A percentile compares a stretch with the other conserved stretches of the same genome.
Evolutionary conservation across 176 grass and related monocot genomes (phyloP).

Genomic region (Rhipidocladum racemiflorum): DNA sequence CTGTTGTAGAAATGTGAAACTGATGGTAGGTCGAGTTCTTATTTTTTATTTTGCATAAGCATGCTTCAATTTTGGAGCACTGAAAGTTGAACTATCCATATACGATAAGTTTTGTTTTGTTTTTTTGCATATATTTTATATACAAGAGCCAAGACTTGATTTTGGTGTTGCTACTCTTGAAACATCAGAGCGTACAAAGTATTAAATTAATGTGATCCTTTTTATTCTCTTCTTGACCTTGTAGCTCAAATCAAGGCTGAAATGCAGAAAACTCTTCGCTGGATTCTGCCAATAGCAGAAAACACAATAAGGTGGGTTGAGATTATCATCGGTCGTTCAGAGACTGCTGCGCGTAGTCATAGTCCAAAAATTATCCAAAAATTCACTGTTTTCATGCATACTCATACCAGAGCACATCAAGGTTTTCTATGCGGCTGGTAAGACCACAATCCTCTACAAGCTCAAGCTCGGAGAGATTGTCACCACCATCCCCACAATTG

Average conservation of each 20-base stretch:
- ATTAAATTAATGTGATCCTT: not conserved
- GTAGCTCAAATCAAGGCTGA: constrained; percentile 85
- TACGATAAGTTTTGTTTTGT: not conserved
- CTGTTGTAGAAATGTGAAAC: too few species aligned
- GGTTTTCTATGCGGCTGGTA: too few species aligned
- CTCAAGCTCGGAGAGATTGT: constrained; percentile 84
- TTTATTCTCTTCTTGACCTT: constrained; percentile 41
- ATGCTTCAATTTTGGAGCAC: not conserved
- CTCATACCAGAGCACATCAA: constrained; percentile 82
- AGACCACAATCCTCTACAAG: too few species aligned
- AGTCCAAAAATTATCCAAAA: not conserved
- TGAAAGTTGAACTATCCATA: not conserved
- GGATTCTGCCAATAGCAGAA: constrained; percentile 86
- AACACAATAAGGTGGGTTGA: constrained; percentile 73
- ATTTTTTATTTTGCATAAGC: not conserved
- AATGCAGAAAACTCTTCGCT: constrained; percentile 86
- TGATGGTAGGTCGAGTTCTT: too few species aligned
- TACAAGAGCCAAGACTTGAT: not conserved
- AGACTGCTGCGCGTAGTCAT: not conserved
- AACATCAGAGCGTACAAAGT: too few species aligned
- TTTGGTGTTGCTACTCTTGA: not conserved
- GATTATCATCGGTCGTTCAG: constrained; percentile 7
- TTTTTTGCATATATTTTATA: not conserved
- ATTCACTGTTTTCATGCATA: not conserved
- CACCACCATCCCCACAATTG: constrained; percentile 76